Base-by-base conservation (phyloP, 768 basidiomycete species). In the Russula compacta region DNA sequence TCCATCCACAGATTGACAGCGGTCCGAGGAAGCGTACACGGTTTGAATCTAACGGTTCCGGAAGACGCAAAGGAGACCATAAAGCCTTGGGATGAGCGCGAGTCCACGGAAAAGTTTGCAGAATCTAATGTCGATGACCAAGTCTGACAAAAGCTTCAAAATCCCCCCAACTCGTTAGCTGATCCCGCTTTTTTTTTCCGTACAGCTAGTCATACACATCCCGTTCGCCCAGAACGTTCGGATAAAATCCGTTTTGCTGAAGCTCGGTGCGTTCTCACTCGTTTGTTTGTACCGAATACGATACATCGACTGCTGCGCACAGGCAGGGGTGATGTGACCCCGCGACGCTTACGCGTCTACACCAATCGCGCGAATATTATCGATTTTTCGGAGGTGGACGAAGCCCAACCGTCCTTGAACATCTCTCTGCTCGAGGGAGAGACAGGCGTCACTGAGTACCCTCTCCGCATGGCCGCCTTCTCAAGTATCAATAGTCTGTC, bases 111-210 rank as follows among this genome's bases (percentile, higher is more conserved):
- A 3, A 78, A 76, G 64, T 92, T 75, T 62, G 84, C 83, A 14
- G 86, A 92, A 19, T 92, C 90, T 0, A 85, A 83, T 36, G 90
- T 92, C 14, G 91, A 93, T 65, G 90, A 93, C 69, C 89, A 93
- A 81, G 90, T 88, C 62, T 52, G 76, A 24, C n/a, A 38, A 38
- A 11, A 15, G n/a, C 8, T 29, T 29, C 7, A 3, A 8, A 9
- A 6, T 6, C 24, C 32, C 4, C 49, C 6, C 19, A n/a, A 40
- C 12, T 21, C 24, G 15, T n/a, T 47, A 5, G 44, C 61, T 62
- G 52, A 62, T 43, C 3, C 3, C 21, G 21, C 6, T 14, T n/a
- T n/a, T 2, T 33, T 33, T 4, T 12, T 1, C n/a, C 24, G 11
- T 66, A 89, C 66, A 92, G 90, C 76, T 92, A 58, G 86, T 92